phyloP scores from a whole-genome alignment of 371 early-diverging fungal species.

The Smittium mucronatum region DNA sequence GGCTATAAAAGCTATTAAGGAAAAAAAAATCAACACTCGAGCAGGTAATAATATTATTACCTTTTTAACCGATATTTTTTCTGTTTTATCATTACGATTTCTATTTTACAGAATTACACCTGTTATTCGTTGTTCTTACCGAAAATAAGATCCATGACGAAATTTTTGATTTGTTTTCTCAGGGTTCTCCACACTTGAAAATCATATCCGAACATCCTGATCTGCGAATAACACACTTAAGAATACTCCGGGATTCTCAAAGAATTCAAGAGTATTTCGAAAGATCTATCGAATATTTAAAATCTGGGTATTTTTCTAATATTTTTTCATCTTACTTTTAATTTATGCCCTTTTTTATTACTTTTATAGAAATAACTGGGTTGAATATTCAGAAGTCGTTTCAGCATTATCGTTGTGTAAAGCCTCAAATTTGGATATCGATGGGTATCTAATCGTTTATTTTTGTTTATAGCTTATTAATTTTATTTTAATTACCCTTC shows the following conservation, averaged over 20 bases:
- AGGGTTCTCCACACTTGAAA: slow-evolving; percentile 11
- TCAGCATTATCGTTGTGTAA: background rate
- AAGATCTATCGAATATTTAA: background rate
- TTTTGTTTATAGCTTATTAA: too few species aligned
- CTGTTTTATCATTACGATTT: too few species aligned
- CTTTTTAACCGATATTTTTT: too few species aligned
- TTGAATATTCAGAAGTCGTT: background rate
- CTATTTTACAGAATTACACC: slow-evolving; percentile 39
- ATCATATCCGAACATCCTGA: slow-evolving; percentile 24
- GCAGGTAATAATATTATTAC: slow-evolving; percentile 11
- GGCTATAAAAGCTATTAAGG: slow-evolving; percentile 66
- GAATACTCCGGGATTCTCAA: slow-evolving; percentile 15
- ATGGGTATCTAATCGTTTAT: background rate
- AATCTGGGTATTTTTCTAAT: slow-evolving; percentile 1
- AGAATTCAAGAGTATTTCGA: slow-evolving; percentile 3
- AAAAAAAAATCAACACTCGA: slow-evolving; percentile 37
- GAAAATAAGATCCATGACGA: slow-evolving; percentile 14
- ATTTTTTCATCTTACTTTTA: too few species aligned
- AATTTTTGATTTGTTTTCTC: slow-evolving; percentile 18
- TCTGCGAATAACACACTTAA: slow-evolving; percentile 17
- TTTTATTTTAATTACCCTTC: too few species aligned
- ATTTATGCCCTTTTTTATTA: too few species aligned
- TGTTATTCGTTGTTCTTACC: slow-evolving; percentile 18
- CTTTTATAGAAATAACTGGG: slow-evolving; percentile 2
- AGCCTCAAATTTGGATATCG: background rate